phyloP scores from a whole-genome alignment of 2,329 filamentous ascomycete species.

The Dactylellina sp. region DNA sequence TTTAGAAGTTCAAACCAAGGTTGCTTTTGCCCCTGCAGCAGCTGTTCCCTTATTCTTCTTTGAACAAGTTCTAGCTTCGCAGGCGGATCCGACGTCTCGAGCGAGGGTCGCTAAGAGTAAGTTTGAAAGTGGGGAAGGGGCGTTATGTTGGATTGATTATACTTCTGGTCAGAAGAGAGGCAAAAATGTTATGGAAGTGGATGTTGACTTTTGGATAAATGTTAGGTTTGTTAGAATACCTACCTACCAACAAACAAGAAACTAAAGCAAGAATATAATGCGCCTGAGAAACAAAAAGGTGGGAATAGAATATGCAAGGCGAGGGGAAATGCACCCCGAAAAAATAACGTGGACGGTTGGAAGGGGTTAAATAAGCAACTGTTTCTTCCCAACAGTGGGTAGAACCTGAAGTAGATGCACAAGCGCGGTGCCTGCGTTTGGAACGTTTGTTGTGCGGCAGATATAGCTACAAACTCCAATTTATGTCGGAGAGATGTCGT shows the following conservation, averaged over 20 bases:
- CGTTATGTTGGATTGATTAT: slow-evolving; percentile 44
- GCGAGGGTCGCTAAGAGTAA: slow-evolving; percentile 32
- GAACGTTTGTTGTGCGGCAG: slow-evolving; percentile 29
- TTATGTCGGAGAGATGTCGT: slow-evolving; percentile 21
- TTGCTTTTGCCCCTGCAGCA: slow-evolving; percentile 48
- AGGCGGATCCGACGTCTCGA: slow-evolving; percentile 25
- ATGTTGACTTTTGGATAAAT: slow-evolving; percentile 49
- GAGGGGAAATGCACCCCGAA: slow-evolving; percentile 35
- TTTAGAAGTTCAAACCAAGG: slow-evolving; percentile 29
- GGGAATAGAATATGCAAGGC: slow-evolving; percentile 29
- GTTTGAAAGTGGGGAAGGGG: slow-evolving; percentile 43
- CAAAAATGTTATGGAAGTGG: slow-evolving; percentile 47
- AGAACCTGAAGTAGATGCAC: slow-evolving; percentile 31
- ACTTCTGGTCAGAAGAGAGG: slow-evolving; percentile 23
- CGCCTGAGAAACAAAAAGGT: slow-evolving; percentile 46
- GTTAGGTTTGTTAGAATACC: slow-evolving; percentile 49
- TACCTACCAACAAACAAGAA: slow-evolving; percentile 33
- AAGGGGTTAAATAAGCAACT: slow-evolving; percentile 50
- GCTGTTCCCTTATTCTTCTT: slow-evolving; percentile 15
- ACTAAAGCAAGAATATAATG: slow-evolving; percentile 35
- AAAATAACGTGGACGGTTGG: slow-evolving; percentile 56
- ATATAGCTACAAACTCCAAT: slow-evolving; percentile 17
- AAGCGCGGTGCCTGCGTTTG: slow-evolving; percentile 50
- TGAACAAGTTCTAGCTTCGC: slow-evolving; percentile 30
- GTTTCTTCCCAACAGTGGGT: slow-evolving; percentile 17